A percentile compares a stretch with the other conserved stretches of the same genome.
These are phyloP conservation scores for Phyllosticta ampelicida DNA, from an alignment of 2,329 filamentous ascomycete genomes.

Conservation along the genomic window DNA sequence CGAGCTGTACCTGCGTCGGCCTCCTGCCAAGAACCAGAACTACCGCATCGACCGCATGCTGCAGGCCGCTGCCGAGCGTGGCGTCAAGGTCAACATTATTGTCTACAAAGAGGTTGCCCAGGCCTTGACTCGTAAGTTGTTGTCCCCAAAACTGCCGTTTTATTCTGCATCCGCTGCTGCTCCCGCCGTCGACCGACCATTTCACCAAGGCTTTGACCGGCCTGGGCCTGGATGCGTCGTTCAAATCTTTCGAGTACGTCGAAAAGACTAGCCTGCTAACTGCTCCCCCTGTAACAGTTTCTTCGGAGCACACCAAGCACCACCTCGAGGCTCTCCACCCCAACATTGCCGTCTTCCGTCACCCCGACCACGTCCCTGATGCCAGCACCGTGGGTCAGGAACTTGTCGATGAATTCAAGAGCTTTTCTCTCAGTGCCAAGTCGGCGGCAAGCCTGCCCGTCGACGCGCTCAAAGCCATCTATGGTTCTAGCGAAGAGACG, in stretches of 20 bases:
- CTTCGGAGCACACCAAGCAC: constrained; percentile 67
- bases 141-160: constrained; percentile 31
- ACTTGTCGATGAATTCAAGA: constrained; percentile 45
- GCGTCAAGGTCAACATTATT: constrained; percentile 74
- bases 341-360: constrained; percentile 81
- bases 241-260: constrained; percentile 34
- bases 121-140: constrained; percentile 61
- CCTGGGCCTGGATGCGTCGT: constrained; percentile 33
- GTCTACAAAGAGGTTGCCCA: constrained; percentile 82
- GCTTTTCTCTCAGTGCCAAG: constrained; percentile 44
- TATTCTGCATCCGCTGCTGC: no score
- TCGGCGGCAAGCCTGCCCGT: constrained; percentile 54
- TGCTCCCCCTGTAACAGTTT: constrained; percentile 40
- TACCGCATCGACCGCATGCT: constrained; percentile 80
- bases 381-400: constrained; percentile 53
- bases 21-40: constrained; percentile 68
- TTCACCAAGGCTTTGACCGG: constrained; percentile 31
- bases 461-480: constrained; percentile 66
- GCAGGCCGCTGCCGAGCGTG: constrained; percentile 68
- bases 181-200: constrained; percentile 32
- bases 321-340: constrained; percentile 64
- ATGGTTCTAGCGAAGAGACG: constrained; percentile 69
- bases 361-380: constrained; percentile 78
- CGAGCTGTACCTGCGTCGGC: constrained; percentile 75
- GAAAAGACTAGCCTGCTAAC: constrained; percentile 37